These are phyloP conservation scores for Triangularia verruculosa DNA, from an alignment of 2,329 filamentous ascomycete genomes.

Conservation along the genomic window DNA sequence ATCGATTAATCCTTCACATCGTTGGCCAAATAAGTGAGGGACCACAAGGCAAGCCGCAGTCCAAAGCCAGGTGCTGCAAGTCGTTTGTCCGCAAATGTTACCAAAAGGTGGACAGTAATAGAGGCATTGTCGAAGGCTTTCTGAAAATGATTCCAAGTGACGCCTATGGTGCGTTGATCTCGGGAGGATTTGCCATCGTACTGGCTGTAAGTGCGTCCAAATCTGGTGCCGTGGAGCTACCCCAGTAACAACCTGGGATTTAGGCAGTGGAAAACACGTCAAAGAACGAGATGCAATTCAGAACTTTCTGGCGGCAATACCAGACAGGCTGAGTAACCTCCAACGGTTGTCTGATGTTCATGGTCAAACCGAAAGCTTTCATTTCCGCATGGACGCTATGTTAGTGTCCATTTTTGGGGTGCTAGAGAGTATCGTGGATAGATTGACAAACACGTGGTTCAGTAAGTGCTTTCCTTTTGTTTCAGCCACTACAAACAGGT, in stretches of 20 bases:
- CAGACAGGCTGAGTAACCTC: slow-evolving; percentile 14
- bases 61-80: slow-evolving; percentile 11
- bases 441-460: slow-evolving; percentile 8
- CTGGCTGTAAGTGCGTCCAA: slow-evolving; percentile 15
- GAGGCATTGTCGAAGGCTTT: slow-evolving; percentile 8
- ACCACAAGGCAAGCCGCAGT: neutral
- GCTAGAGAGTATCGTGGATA: slow-evolving; percentile 18
- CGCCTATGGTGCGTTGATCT: slow-evolving; percentile 20
- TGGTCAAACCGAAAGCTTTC: slow-evolving; percentile 8
- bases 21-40: slow-evolving; percentile 10
- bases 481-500: too few relatives aligned
- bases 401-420: slow-evolving; percentile 20
- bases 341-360: slow-evolving; percentile 17
- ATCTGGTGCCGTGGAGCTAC: too few relatives aligned
- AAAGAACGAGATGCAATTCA: slow-evolving; percentile 15
- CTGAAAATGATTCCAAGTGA: slow-evolving; percentile 19
- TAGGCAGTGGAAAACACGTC: slow-evolving; percentile 21
- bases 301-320: slow-evolving; percentile 14
- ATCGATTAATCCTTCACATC: slow-evolving; percentile 9
- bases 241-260: too few relatives aligned
- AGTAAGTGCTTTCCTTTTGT: too few relatives aligned
- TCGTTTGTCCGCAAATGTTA: slow-evolving; percentile 18
- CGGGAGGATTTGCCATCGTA: slow-evolving; percentile 20
- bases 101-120: neutral
- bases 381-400: slow-evolving; percentile 11